Evolutionary conservation across 345 rosid species (phyloP).

Genomic region (Turritis glabra): DNA sequence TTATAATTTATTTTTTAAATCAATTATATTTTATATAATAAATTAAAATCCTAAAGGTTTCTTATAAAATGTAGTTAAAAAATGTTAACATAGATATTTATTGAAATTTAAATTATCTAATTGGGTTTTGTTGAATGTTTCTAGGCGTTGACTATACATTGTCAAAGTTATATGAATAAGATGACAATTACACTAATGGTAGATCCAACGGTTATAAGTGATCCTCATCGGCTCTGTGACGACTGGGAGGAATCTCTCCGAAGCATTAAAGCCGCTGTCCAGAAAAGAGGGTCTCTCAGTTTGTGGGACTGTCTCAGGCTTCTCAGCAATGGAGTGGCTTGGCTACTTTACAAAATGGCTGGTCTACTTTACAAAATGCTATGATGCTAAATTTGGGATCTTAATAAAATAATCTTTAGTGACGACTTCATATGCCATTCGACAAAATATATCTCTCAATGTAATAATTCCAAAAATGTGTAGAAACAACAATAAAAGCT

Average conservation of each 20-base stretch:
- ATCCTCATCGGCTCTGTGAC: slow-evolving; percentile 57
- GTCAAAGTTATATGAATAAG: slow-evolving; percentile 60
- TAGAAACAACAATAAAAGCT: slow-evolving; percentile 5
- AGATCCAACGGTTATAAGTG: slow-evolving; percentile 59
- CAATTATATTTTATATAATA: too few relatives aligned
- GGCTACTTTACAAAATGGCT: slow-evolving; percentile 11
- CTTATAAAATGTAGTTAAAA: too few relatives aligned
- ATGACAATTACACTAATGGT: slow-evolving; percentile 57
- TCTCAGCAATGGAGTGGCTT: background rate
- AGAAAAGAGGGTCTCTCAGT: background rate
- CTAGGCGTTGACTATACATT: slow-evolving; percentile 68
- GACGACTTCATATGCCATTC: background rate
- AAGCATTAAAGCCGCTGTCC: slow-evolving; percentile 36
- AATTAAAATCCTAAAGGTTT: too few relatives aligned
- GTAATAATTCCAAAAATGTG: slow-evolving; percentile 4
- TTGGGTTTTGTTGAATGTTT: slow-evolving; percentile 13
- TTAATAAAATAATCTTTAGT: background rate
- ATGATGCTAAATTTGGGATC: background rate
- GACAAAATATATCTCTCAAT: background rate
- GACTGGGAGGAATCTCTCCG: slow-evolving; percentile 56
- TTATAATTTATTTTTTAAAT: too few relatives aligned
- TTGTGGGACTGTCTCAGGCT: background rate
- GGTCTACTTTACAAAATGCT: background rate
- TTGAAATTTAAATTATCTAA: background rate
- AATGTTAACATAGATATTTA: too few relatives aligned